These are phyloP conservation scores for Erythrophleum fordii DNA, from an alignment of 306 rosid genomes.

Conservation along the genomic window DNA sequence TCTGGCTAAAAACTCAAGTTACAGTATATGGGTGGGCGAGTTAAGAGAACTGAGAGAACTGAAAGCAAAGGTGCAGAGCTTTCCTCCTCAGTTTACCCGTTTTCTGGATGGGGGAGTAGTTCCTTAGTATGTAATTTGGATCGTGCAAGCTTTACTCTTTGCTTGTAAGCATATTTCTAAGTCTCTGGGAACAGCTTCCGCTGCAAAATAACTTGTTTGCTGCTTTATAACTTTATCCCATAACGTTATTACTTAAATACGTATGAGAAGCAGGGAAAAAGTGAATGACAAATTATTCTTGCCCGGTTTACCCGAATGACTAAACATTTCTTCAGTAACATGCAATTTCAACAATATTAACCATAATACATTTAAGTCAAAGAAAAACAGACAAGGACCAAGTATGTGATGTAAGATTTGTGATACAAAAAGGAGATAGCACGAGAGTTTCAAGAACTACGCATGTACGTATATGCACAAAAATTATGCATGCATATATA, in stretches of 20 bases:
- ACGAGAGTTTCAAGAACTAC: background rate
- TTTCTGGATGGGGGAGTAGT: constrained; percentile 43
- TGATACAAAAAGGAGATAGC: background rate
- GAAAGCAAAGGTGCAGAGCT: constrained; percentile 43
- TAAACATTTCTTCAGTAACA: background rate
- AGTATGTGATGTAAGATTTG: background rate
- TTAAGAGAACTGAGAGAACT: constrained; percentile 50
- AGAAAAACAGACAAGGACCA: background rate
- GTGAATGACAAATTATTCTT: background rate
- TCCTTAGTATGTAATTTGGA: constrained; percentile 25
- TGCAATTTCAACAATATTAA: background rate
- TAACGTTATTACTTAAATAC: background rate
- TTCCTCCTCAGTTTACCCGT: constrained; percentile 42
- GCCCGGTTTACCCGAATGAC: background rate
- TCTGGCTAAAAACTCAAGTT: constrained; percentile 76
- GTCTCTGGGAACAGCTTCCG: constrained; percentile 26
- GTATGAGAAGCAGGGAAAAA: background rate
- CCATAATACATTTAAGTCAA: background rate
- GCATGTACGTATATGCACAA: background rate
- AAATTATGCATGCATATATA: background rate
- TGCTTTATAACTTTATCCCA: background rate
- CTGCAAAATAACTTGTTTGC: constrained; percentile 39
- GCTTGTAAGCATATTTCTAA: constrained; percentile 13
- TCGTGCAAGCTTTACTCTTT: constrained; percentile 2
- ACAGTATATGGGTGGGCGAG: constrained; percentile 60